Conservation (phyloP, 2,329 filamentous ascomycete species). For the Colletotrichum sp. region DNA sequence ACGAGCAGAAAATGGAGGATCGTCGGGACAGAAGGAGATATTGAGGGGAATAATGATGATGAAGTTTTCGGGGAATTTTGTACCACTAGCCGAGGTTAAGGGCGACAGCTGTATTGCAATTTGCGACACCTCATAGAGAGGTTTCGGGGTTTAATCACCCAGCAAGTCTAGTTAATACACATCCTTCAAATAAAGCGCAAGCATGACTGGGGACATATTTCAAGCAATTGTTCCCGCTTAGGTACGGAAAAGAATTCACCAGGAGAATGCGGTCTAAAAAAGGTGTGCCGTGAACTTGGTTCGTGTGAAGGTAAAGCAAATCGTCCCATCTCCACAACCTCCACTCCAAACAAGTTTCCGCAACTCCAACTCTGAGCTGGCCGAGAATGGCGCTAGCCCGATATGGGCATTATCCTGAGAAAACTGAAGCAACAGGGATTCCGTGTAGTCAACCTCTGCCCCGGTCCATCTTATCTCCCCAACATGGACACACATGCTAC, state of each 20-base stretch:
- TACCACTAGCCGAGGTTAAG: neutral
- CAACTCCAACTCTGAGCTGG: neutral
- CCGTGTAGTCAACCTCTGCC: neutral
- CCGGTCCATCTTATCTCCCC: neutral
- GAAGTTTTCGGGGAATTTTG: neutral
- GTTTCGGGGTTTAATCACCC: neutral
- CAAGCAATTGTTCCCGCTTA: accelerated
- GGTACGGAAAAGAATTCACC: neutral
- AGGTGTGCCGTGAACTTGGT: neutral
- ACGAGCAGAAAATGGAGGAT: neutral
- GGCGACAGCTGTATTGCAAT: neutral
- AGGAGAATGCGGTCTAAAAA: neutral
- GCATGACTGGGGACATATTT: accelerated
- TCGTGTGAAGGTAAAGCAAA: neutral
- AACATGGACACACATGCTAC: neutral
- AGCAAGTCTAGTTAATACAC: neutral
- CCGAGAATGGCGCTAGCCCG: neutral
- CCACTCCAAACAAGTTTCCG: neutral
- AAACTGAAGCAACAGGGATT: neutral
- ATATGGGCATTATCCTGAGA: neutral
- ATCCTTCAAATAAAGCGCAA: neutral
- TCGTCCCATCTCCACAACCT: neutral
- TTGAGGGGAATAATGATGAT: neutral
- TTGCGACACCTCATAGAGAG: neutral
- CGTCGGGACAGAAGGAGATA: neutral